Evolutionary conservation across 2,329 filamentous ascomycete genomes (phyloP).

Genomic region (Amauroascus niger): DNA sequence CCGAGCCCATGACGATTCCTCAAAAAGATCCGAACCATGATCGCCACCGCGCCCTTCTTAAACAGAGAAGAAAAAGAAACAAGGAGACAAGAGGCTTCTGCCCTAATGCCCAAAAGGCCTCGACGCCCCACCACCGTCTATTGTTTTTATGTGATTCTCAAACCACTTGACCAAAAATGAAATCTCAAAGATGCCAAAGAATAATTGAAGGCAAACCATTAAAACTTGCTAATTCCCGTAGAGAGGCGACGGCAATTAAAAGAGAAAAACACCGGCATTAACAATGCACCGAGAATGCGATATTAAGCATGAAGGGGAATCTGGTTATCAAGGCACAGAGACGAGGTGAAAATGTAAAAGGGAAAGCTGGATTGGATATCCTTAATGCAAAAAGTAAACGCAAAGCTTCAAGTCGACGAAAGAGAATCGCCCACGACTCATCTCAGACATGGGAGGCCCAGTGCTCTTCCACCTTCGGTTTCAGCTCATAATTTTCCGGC

Average conservation of each 20-base stretch:
- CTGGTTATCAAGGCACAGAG: neutral
- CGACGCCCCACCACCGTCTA: conserved; percentile 4
- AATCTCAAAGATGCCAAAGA: neutral
- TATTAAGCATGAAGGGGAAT: neutral
- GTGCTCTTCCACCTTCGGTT: conserved; percentile 34
- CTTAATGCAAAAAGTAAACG: neutral
- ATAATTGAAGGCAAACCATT: neutral
- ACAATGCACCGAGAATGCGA: conserved; percentile 13
- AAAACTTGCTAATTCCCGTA: neutral
- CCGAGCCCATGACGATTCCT: neutral
- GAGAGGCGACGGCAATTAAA: neutral
- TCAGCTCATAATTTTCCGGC: conserved; percentile 56
- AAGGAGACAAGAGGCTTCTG: neutral
- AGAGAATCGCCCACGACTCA: neutral
- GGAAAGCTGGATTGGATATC: neutral
- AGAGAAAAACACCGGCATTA: neutral
- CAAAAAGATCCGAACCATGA: neutral
- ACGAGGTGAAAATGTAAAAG: neutral
- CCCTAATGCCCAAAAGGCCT: neutral
- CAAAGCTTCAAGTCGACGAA: too few species aligned
- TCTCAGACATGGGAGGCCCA: conserved; percentile 2
- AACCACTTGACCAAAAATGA: too few species aligned
- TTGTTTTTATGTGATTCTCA: neutral
- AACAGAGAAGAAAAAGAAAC: neutral
- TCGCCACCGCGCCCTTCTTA: neutral